Evolutionary conservation across 2,329 filamentous ascomycete genomes (phyloP).

Genomic region (Fusarium sp.): DNA sequence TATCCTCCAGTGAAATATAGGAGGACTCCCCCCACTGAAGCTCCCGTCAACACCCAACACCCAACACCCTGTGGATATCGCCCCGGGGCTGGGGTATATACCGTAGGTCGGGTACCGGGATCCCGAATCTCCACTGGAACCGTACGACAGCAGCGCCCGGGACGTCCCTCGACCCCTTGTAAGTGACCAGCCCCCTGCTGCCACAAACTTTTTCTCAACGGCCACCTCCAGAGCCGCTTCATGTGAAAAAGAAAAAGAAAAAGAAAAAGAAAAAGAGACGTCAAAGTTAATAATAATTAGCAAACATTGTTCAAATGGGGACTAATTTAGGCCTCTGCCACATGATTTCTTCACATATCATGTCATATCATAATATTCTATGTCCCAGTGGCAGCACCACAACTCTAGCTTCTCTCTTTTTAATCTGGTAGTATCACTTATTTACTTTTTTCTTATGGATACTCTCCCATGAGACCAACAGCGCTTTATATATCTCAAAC

Average conservation of each 20-base stretch:
- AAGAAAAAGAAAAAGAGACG: not conserved
- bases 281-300: constrained; percentile 1
- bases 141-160: constrained; percentile 30
- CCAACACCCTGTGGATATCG: not conserved
- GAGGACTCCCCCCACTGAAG: not conserved
- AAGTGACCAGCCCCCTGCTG: constrained; percentile 19
- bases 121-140: not conserved
- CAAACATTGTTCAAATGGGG: constrained; percentile 3
- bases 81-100: constrained; percentile 25
- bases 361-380: constrained; percentile 13
- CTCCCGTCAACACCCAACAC: too few species aligned
- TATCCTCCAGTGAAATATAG: too few species aligned
- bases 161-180: constrained; percentile 12
- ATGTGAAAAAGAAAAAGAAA: not conserved
- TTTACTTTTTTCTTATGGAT: constrained; percentile 22
- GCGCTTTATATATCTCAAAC: not conserved
- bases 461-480: not conserved
- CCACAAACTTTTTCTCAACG: constrained; percentile 23
- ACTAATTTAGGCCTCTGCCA: constrained; percentile 10
- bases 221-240: constrained; percentile 15
- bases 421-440: too few species aligned
- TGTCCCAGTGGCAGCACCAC: constrained; percentile 18
- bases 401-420: not conserved
- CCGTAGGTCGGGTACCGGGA: constrained; percentile 3
- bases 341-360: not conserved